Evolutionary conservation across 2,329 filamentous ascomycete species (phyloP), one percentile per base, ranked within the genome.

Genomic region (Chrysoporthe puriensis): DNA sequence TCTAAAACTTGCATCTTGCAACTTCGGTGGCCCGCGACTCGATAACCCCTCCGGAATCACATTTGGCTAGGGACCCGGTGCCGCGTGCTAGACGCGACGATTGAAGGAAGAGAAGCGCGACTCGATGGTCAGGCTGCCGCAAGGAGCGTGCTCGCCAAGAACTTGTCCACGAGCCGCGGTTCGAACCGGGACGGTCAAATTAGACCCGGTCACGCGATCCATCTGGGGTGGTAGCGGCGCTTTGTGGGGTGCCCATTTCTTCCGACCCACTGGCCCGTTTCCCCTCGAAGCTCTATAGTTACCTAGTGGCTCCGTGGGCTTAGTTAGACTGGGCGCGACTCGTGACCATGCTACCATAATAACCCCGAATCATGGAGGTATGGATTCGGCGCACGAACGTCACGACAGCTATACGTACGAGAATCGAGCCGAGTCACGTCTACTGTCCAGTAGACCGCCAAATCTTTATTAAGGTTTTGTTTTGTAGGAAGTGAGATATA

Each of bases 1-100:
- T 66, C 50, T 1, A 34, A 18, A 14, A 4, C 1, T 58, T 63
- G 60, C 65, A 66, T 66, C 32, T 32, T 66, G 59, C 21, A 26
- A 43, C 42, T n/a, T n/a, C 21, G 16, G 52, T 36, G 43, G 14
- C 34, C 50, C 56, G 21, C 52, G 34, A 11, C 46, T 42, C 60
- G 62, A 40, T 40, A 13, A n/a, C 14, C 32, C 44, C 50, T 57
- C 42, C n/a, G 44, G 32, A 46, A 11, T 50, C 57, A 50, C 42
- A 62, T 6, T 62, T 52, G 11, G 18, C 9, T 26, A 42, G 52
- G 5, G 26, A 26, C 46, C 58, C 18, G 43, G 42, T 66, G 57
- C 36, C 42, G 64, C 50, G 43, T 32, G 16, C n/a, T 36, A 43
- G 57, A 21, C 32, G 36, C 2, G 54, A 18, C 34, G 54, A 9